Evolutionary conservation across 495 filamentous ascomycete species (phyloP).

Genomic region (Bryoglossum gracile): DNA sequence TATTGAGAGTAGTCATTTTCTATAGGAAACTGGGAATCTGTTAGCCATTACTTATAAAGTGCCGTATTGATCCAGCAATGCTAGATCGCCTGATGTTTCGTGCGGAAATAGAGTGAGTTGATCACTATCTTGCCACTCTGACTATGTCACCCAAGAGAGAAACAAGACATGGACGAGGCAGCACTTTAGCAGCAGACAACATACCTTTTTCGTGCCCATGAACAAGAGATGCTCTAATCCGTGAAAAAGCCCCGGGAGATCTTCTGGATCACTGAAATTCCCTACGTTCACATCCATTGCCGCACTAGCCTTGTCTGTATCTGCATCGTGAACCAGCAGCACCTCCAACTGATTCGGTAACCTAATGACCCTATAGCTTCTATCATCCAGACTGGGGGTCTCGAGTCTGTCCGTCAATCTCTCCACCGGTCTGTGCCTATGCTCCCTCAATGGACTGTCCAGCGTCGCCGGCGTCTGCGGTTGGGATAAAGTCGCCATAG

Average conservation of each 20-base stretch:
- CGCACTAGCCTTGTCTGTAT: slow-evolving; percentile 94
- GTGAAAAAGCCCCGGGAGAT: slow-evolving; percentile 91
- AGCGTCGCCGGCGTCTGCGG: slow-evolving; percentile 21
- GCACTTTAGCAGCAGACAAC: too few relatives aligned
- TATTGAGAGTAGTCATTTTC: slow-evolving; percentile 97
- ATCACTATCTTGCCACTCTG: too few relatives aligned
- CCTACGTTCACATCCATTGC: slow-evolving; percentile 94
- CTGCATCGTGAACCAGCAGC: slow-evolving; percentile 86
- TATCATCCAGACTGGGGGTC: slow-evolving; percentile 80
- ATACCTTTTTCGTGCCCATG: slow-evolving; percentile 95
- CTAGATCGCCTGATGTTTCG: too few relatives aligned
- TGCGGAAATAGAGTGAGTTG: too few relatives aligned
- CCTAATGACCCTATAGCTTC: slow-evolving; percentile 79
- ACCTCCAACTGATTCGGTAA: slow-evolving; percentile 89
- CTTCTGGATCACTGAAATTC: slow-evolving; percentile 83
- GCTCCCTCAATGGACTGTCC: slow-evolving; percentile 22
- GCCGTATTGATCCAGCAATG: too few relatives aligned
- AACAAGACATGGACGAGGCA: slow-evolving; percentile 2
- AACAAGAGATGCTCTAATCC: slow-evolving; percentile 56
- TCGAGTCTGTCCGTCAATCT: slow-evolving; percentile 70
- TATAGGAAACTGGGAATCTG: slow-evolving; percentile 60
- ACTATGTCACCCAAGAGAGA: too few relatives aligned
- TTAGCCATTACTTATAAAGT: slow-evolving; percentile 5
- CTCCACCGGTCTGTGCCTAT: slow-evolving; percentile 23
- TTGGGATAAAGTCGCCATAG: slow-evolving; percentile 23